These are phyloP conservation scores for Fusarium udum DNA, from an alignment of 2,329 filamentous ascomycete genomes.

Conservation along the genomic window DNA sequence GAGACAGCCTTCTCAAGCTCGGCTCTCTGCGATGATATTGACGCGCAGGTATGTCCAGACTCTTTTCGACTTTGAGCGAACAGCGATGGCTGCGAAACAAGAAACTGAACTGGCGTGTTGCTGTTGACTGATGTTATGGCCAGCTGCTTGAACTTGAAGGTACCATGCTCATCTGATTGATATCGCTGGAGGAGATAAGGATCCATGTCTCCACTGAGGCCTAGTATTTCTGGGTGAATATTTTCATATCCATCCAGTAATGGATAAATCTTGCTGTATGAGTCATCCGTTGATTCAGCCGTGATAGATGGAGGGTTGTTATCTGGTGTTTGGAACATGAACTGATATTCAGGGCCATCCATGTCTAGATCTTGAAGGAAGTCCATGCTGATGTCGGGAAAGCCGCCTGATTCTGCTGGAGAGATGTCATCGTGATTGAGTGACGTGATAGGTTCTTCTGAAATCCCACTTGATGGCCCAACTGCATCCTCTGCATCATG, in stretches of 20 bases:
- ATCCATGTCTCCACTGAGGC: neutral
- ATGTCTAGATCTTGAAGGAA: constrained; percentile 3
- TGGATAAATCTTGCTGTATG: accelerated
- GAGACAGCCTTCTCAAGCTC: neutral
- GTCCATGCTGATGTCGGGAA: neutral
- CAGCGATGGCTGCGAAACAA: neutral
- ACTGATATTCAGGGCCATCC: neutral
- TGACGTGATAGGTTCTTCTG: accelerated
- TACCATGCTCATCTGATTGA: neutral
- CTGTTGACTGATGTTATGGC: neutral
- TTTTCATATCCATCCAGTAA: neutral
- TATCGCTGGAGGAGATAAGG: neutral
- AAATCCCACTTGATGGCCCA: accelerated
- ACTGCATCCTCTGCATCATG: accelerated
- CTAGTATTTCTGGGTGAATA: neutral
- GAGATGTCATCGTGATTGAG: neutral
- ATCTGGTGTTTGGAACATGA: neutral
- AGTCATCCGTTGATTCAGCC: accelerated
- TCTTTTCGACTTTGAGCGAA: neutral
- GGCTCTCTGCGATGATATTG: neutral
- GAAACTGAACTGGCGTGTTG: neutral
- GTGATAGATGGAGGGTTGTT: accelerated
- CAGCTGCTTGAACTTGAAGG: neutral
- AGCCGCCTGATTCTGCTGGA: neutral
- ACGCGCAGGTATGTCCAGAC: neutral